Percentiles rank a stretch among this genome's conserved stretches.
These are phyloP conservation scores for Leccinellum rugosiceps DNA, from an alignment of 768 basidiomycete genomes.

Conservation along the genomic window DNA sequence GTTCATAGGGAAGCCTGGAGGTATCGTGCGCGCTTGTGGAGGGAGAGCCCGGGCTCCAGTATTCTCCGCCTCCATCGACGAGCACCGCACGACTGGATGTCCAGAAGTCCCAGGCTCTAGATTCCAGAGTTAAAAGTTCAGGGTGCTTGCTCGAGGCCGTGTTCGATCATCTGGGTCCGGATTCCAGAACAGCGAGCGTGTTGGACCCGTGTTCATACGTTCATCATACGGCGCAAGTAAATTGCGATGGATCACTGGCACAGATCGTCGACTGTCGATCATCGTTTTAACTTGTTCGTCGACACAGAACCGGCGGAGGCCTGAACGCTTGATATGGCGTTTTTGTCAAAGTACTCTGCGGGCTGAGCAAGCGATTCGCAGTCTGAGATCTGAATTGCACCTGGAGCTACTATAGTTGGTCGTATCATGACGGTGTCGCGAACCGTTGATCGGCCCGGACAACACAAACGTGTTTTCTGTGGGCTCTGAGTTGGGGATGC, in stretches of 20 bases:
- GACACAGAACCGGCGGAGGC: not conserved
- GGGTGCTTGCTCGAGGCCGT: not conserved
- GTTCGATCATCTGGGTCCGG: not conserved
- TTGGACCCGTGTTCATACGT: not conserved
- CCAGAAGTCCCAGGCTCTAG: not conserved
- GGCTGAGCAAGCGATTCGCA: not conserved
- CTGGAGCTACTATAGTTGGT: not conserved
- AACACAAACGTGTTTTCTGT: not conserved
- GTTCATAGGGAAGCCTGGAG: not conserved
- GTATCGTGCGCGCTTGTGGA: not conserved
- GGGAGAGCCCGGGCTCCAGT: not conserved
- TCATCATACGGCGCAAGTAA: not conserved
- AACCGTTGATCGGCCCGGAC: not conserved
- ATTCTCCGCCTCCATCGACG: not conserved
- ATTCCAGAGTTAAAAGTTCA: not conserved
- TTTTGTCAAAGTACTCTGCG: not conserved
- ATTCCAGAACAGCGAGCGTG: not conserved
- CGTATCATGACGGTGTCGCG: too few species aligned
- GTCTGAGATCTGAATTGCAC: not conserved
- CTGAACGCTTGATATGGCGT: not conserved
- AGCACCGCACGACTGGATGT: not conserved
- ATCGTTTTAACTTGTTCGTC: not conserved
- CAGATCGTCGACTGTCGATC: not conserved
- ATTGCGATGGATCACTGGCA: not conserved
- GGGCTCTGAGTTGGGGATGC: not conserved